Base-by-base conservation (phyloP, 2,329 filamentous ascomycete species). In the Diplodia scrobiculata region DNA sequence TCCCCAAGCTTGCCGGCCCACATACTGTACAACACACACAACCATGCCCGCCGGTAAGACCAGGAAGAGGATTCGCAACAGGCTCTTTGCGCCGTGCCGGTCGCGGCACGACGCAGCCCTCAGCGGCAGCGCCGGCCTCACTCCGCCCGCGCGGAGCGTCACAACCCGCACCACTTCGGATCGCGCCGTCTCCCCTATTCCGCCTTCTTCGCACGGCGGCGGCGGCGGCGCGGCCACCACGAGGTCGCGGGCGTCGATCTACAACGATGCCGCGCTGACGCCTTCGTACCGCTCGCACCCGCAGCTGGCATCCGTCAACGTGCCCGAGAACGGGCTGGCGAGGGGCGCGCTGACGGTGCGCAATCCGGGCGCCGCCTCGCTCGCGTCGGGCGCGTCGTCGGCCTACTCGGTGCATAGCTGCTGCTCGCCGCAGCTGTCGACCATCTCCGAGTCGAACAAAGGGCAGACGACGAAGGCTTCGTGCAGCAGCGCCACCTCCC, bases 31-130 rank as follows among this genome's bases (percentile, higher is more conserved):
- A 45, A 45, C 38, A 45, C 38, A 54, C 51, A 29, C 50, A 17
- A 54, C 51, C 51, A 54, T 54, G 51, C 19, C 51, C 32, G 27
- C 51, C 38, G 38, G 38, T 36, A 54, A 54, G 32, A 34, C 32
- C 27, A 54, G 51, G 51, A 54, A 54, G 32, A 54, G 51, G 32
- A 54, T 54, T 54, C 51, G 51, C 14, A 54, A 54, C 51, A 36
- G 32, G 51, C 51, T 54, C 27, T 54, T 54, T 27, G 51, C 51
- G 51, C 51, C 51, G 29, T 54, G 51, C 51, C 32, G 51, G 51
- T 54, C 51, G 51, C 51, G 51, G 27, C 32, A 29, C 32, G 51
- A 54, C 6, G 29, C 29, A 9, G 38, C 38, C 6, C 38, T 45
- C 38, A 45, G 14, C 14, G 38, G 38, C 38, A n/a, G 14, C 38